Conservation (phyloP, 208 protist genomes). For the Leishmania arabica region DNA sequence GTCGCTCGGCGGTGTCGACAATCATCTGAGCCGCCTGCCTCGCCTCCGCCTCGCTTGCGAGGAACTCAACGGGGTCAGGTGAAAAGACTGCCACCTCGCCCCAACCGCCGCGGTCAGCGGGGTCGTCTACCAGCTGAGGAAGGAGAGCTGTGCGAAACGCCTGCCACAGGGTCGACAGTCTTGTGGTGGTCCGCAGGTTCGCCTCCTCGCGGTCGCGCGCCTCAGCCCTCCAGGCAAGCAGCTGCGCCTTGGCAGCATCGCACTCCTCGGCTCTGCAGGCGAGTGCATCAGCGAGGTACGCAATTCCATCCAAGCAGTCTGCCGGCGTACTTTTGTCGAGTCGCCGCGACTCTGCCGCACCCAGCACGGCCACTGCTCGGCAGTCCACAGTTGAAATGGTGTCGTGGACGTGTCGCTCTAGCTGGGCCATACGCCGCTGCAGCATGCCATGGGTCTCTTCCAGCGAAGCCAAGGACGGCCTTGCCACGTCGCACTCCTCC, state of each 20-base stretch:
- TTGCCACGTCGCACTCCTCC: neutral
- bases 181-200: neutral
- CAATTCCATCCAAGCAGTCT: constrained; percentile 8
- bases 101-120: neutral
- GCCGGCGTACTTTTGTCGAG: neutral
- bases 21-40: constrained; percentile 1
- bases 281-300: neutral
- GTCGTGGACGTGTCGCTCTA: neutral
- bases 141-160: constrained; percentile 8
- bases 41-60: constrained; percentile 1
- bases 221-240: neutral
- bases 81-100: neutral
- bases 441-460: neutral
- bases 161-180: constrained; percentile 8
- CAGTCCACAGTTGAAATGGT: neutral
- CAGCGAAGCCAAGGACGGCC: neutral
- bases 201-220: neutral
- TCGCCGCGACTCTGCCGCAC: neutral
- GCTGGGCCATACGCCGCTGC: neutral
- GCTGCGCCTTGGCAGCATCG: neutral
- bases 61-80: neutral
- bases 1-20: neutral
- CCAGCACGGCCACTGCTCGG: neutral
- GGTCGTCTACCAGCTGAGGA: constrained; percentile 10
- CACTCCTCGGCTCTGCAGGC: constrained; percentile 1